Conservation (phyloP, 2,329 filamentous ascomycete genomes). For the Diaporthe batatas region DNA sequence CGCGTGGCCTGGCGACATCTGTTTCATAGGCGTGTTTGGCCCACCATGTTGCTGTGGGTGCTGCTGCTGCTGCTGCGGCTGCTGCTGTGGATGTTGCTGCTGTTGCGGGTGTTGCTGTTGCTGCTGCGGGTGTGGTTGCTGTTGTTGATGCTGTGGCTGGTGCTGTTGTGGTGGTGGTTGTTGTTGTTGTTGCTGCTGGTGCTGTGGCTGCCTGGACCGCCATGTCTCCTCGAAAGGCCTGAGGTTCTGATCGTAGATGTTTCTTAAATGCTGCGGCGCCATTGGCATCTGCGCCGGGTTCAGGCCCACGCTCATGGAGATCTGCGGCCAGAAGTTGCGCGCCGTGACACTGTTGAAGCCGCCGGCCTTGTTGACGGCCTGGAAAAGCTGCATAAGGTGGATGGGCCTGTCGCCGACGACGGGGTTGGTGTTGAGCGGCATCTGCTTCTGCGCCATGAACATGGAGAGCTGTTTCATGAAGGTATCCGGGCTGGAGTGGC, state of each 20-base stretch:
- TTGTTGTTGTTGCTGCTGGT: conserved; percentile 59
- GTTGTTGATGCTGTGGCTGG: conserved; percentile 52
- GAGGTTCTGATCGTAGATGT: conserved; percentile 82
- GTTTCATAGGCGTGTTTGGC: conserved; percentile 54
- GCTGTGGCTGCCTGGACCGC: conserved; percentile 65
- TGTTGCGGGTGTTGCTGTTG: conserved; percentile 60
- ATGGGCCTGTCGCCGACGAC: conserved; percentile 80
- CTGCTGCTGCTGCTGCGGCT: conserved; percentile 25
- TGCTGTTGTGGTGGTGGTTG: conserved; percentile 59
- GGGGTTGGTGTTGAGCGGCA: conserved; percentile 82
- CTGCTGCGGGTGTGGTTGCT: conserved; percentile 51
- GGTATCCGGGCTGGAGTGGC: conserved; percentile 69
- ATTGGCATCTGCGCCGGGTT: conserved; percentile 72
- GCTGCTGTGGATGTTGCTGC: conserved; percentile 53
- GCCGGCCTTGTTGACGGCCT: conserved; percentile 79
- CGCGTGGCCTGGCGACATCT: conserved; percentile 56
- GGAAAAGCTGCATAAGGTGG: conserved; percentile 82
- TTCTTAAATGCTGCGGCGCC: conserved; percentile 77
- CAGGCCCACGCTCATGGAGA: conserved; percentile 76
- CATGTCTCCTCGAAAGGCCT: conserved; percentile 80
- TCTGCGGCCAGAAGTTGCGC: conserved; percentile 78
- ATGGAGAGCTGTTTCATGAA: conserved; percentile 82
- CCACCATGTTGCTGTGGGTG: conserved; percentile 49
- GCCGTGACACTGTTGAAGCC: conserved; percentile 81
- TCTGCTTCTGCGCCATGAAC: conserved; percentile 82